Evolutionary conservation across 2,329 filamentous ascomycete species (phyloP), one percentile per base, ranked within the genome.

Genomic region (Aspergillus sp.): DNA sequence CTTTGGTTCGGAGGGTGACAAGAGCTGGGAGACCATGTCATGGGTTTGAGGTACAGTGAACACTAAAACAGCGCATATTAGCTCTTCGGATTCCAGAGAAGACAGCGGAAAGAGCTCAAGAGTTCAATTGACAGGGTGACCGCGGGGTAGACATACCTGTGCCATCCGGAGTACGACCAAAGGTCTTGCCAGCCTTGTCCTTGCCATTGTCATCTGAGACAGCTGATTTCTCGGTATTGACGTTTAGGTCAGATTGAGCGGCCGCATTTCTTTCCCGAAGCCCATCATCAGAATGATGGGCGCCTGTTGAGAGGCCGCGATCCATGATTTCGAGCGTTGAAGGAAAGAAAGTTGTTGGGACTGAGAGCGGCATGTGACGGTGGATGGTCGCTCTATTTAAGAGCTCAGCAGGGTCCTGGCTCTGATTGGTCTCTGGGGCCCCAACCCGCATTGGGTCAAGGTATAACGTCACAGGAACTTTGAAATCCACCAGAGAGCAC

Each of bases 11-110:
- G 90, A 90, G 52, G 95, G 95, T 68, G 96, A 95, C 67, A 99
- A 86, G 55, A 99, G 84, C 78, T 98, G 95, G 52, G 93, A 96
- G 67, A 99, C 93, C 95, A 99, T 98, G 78, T 99, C 95, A 81
- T 97, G 92, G 56, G 95, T 99, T 62, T 91, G 88, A 48, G 95
- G 95, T 55, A 99, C 95, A 58, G 91, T 89, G 73, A 99, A 99
- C 68, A 96, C 95, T 98, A 46, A 52, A 48, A 24, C 35, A 45
- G 31, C 11, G 11, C 14, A 14, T 3, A 15, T 54, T 48, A 54
- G 35, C 17, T 21, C 27, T 11, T 12, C n/a, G 8, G 15, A 17
- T 9, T 17, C 24, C 8, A 6, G 7, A 8, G 6, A 31, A 17
- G 8, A 15, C 9, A 31, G n/a, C 8, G 21, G 12, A 41, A 17